These are phyloP conservation scores for Hyphodiscus hymeniophilus DNA, from an alignment of 495 filamentous ascomycete species.

Conservation along the genomic window DNA sequence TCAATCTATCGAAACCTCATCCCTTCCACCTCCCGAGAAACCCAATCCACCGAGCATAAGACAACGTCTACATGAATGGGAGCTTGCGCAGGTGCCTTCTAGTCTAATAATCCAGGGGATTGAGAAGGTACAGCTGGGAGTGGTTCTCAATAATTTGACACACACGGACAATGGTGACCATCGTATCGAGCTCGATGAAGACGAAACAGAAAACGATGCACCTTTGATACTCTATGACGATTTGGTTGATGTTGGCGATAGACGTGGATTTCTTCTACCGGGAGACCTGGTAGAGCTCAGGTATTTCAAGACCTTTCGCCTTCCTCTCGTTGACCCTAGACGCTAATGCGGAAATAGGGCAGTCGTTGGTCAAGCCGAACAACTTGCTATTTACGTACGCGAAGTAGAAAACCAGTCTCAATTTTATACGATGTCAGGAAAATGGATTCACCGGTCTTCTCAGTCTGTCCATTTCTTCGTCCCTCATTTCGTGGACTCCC, in stretches of 20 bases:
- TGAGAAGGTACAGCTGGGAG: conserved; percentile 27
- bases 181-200: conserved; percentile 20
- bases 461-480: conserved; percentile 50
- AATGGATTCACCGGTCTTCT: conserved; percentile 53
- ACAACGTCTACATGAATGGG: conserved; percentile 46
- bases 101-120: conserved; percentile 15
- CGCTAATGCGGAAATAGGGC: conserved; percentile 7
- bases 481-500: conserved; percentile 49
- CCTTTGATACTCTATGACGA: conserved; percentile 28
- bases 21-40: neutral
- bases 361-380: conserved; percentile 33
- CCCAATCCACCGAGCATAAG: conserved; percentile 28
- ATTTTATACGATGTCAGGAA: conserved; percentile 64
- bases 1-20: neutral
- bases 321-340: neutral
- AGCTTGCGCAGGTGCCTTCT: conserved; percentile 21
- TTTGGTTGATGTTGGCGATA: conserved; percentile 27
- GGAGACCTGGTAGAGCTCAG: conserved; percentile 68
- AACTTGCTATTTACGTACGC: conserved; percentile 62
- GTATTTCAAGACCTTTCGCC: conserved; percentile 28
- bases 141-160: conserved; percentile 24
- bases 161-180: conserved; percentile 17
- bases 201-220: conserved; percentile 26
- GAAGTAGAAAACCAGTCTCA: conserved; percentile 53
- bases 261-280: conserved; percentile 39